Percentiles rank a stretch among this genome's conserved stretches.
Conservation (phyloP, 352 stramenopile genomes). For the Pythium rishiriense region DNA sequence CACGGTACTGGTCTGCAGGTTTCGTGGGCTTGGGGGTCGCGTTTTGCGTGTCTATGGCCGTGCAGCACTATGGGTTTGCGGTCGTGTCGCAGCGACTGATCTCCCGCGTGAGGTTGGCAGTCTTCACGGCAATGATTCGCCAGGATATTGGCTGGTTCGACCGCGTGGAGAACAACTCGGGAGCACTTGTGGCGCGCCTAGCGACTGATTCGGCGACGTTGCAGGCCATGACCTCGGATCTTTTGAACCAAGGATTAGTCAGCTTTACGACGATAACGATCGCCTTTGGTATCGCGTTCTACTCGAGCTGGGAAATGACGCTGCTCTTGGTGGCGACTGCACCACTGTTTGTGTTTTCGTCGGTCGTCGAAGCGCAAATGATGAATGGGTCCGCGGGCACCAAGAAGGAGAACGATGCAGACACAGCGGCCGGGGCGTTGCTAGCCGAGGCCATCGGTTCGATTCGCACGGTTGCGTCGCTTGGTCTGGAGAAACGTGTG, state of each 20-base stretch:
- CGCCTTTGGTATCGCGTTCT: too few species aligned
- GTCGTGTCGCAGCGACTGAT: constrained; percentile 55
- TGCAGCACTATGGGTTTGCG: constrained; percentile 29
- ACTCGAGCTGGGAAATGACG: too few species aligned
- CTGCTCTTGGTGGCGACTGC: too few species aligned
- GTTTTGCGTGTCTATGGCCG: constrained; percentile 28
- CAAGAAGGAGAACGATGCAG: neutral
- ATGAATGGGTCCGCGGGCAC: too few species aligned
- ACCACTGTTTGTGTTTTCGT: too few species aligned
- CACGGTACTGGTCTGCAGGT: too few species aligned
- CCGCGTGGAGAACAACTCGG: constrained; percentile 30
- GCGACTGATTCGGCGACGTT: constrained; percentile 46
- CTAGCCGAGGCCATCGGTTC: constrained; percentile 38
- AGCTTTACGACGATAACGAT: neutral
- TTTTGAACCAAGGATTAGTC: constrained; percentile 42
- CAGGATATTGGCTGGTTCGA: constrained; percentile 61
- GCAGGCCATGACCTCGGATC: too few species aligned
- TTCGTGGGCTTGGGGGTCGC: too few species aligned
- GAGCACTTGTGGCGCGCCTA: constrained; percentile 42
- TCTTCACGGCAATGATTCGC: constrained; percentile 45
- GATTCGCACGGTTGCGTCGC: constrained; percentile 42
- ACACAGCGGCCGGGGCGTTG: constrained; percentile 21
- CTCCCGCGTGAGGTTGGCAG: constrained; percentile 38
- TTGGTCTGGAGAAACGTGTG: constrained; percentile 33
- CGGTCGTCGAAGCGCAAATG: too few species aligned